These are phyloP conservation scores for Dryas integrifolia DNA, from an alignment of 331 rosid species.

Conservation along the genomic window DNA sequence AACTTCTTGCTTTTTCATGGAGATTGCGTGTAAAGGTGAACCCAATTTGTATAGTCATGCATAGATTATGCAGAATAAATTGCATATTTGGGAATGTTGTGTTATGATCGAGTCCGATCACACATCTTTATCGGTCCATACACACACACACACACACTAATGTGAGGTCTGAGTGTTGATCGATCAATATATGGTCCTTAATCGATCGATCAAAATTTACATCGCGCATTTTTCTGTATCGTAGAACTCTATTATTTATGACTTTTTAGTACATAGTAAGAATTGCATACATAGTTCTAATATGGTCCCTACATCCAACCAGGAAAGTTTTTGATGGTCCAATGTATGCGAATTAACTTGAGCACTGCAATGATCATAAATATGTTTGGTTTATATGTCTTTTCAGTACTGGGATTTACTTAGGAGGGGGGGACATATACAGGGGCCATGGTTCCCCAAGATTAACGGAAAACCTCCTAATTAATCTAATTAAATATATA, in stretches of 20 bases:
- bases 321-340: not conserved
- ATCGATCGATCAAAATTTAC: no score
- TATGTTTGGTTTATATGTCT: conserved; percentile 1
- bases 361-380: not conserved
- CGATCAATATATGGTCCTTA: no score
- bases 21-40: conserved; percentile 21
- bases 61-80: not conserved
- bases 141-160: no score
- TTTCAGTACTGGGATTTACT: not conserved
- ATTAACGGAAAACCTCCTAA: not conserved
- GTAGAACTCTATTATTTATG: no score
- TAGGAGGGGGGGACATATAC: not conserved
- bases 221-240: no score
- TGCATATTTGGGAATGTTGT: not conserved
- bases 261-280: no score
- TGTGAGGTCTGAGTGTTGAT: no score
- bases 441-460: not conserved
- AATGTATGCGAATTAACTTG: conserved; percentile 13
- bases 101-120: no score
- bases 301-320: conserved; percentile 14
- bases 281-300: not conserved
- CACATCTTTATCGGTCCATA: no score
- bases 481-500: no score
- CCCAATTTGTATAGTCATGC: not conserved
- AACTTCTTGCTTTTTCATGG: conserved; percentile 24